A percentile compares a stretch with the other conserved stretches of the same genome.
These are phyloP conservation scores for Coix lacrymajobi DNA, from an alignment of 176 grass and related monocot genomes.

Conservation along the genomic window DNA sequence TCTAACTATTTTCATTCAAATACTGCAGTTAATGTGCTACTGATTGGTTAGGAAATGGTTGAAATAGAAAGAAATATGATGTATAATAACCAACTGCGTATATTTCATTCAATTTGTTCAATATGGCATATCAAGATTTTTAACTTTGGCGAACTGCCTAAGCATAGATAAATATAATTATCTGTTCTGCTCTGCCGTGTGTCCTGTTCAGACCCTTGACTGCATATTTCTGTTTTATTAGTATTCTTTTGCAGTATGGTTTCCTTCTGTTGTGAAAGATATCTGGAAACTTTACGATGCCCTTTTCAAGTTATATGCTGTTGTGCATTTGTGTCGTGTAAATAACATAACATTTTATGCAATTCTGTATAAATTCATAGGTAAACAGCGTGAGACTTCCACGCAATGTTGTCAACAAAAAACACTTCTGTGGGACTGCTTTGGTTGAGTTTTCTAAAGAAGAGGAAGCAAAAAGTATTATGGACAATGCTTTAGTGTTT, in stretches of 20 bases:
- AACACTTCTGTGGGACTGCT: slow-evolving; percentile 61
- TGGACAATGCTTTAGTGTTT: slow-evolving; percentile 42
- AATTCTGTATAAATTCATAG: slow-evolving; percentile 22
- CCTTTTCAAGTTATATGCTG: neutral
- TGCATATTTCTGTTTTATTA: neutral
- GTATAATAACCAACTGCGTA: neutral
- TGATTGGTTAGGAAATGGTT: neutral
- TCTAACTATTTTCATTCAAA: slow-evolving; percentile 5
- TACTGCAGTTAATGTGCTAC: neutral
- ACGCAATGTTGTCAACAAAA: slow-evolving; percentile 63
- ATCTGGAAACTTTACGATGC: neutral
- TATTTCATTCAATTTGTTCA: neutral
- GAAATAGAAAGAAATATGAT: neutral
- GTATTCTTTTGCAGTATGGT: neutral
- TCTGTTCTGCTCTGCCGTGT: neutral
- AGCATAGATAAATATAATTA: neutral
- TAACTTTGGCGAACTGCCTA: neutral
- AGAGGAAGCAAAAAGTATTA: slow-evolving; percentile 47
- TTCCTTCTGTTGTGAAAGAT: neutral
- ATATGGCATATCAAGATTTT: neutral
- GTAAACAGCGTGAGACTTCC: slow-evolving; percentile 82
- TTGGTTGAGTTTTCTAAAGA: slow-evolving; percentile 83
- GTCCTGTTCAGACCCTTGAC: neutral
- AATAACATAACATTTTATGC: neutral
- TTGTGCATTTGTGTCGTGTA: neutral